A percentile compares a stretch with the other conserved stretches of the same genome.
Evolutionary conservation across 352 stramenopile genomes (phyloP).

Genomic region (Phytophthora podocarpi): DNA sequence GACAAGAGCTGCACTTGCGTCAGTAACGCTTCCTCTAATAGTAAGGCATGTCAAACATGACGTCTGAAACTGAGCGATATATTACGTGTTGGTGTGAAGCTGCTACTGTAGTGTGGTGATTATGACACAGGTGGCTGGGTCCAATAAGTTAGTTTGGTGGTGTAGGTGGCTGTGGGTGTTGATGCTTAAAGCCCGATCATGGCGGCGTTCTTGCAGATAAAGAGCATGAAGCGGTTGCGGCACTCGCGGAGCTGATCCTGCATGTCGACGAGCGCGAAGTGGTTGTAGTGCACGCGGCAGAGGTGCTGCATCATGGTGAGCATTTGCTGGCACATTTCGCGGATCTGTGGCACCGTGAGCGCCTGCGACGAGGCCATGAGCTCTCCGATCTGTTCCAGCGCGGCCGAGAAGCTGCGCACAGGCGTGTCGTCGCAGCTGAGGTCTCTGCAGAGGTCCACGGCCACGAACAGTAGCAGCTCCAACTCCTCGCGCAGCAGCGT

Average conservation of each 20-base stretch:
- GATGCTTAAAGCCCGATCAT: slow-evolving; percentile 65
- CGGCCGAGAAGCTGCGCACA: slow-evolving; percentile 34
- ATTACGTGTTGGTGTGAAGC: slow-evolving; percentile 17
- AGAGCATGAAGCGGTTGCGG: slow-evolving; percentile 78
- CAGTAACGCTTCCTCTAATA: slow-evolving; percentile 16
- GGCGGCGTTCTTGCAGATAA: slow-evolving; percentile 72
- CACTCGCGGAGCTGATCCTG: slow-evolving; percentile 68
- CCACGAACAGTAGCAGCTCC: slow-evolving; percentile 67
- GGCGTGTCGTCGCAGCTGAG: slow-evolving; percentile 41
- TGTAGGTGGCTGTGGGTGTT: no score
- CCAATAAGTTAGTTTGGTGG: no score
- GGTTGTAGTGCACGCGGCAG: slow-evolving; percentile 62
- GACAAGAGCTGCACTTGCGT: slow-evolving; percentile 17
- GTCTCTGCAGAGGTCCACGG: slow-evolving; percentile 60
- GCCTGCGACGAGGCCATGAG: slow-evolving; percentile 52
- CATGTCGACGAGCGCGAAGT: slow-evolving; percentile 80
- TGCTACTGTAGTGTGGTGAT: slow-evolving; percentile 15
- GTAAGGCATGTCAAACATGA: background rate
- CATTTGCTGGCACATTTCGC: slow-evolving; percentile 74
- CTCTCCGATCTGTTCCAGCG: slow-evolving; percentile 52
- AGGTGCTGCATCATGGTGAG: slow-evolving; percentile 77
- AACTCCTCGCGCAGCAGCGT: slow-evolving; percentile 72
- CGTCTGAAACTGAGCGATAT: slow-evolving; percentile 25
- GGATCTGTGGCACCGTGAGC: slow-evolving; percentile 61
- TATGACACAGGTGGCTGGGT: slow-evolving; percentile 31